Evolutionary conservation across 2,329 filamentous ascomycete genomes (phyloP), one percentile per base, ranked within the genome.

Genomic region (Podosphaera xanthii): DNA sequence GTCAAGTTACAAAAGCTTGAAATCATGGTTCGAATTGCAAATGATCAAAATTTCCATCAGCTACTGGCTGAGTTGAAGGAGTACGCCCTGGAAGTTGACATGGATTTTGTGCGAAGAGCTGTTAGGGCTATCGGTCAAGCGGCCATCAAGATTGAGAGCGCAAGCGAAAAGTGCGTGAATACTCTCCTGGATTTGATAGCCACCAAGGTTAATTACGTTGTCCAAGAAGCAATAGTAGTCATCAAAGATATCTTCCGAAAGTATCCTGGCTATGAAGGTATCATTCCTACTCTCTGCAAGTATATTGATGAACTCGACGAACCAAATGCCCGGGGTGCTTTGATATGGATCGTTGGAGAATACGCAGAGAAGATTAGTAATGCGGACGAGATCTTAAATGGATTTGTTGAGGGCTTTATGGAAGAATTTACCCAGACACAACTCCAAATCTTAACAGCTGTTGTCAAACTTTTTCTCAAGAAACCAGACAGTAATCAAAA

Each of bases 281-380:
- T 98, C 65, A 98, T 98, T 66, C 91, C 91, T 2, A 94, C 89
- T 0, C 77, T 98, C 12, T 98, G 94, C 75, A 82, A 96, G 70
- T 88, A 94, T 69, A 96, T 98, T 62, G 92, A 98, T 67, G 92
- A 98, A 66, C 72, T 98, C 64, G 92, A 98, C 68, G 92, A 98
- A 71, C 90, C 91, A 0, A 84, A 89, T 66, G 92, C 92, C 5
- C 78, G 92, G 67, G 90, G 86, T 2, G 86, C 91, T 31, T 75
- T 98, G 61, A 97, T 98, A 67, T 98, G 92, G 92, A 97, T 98
- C 65, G 91, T 98, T 4, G 92, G 92, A 65, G 92, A 98, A 71
- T 98, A 98, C 69, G 92, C 92, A 0, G 92, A 98, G 75, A 98
- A 98, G 77, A 98, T 98, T 68, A 94, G 81, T 73, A 97, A 98